These are phyloP conservation scores for Pleurotus eryngii DNA, from an alignment of 768 basidiomycete genomes.

Conservation along the genomic window DNA sequence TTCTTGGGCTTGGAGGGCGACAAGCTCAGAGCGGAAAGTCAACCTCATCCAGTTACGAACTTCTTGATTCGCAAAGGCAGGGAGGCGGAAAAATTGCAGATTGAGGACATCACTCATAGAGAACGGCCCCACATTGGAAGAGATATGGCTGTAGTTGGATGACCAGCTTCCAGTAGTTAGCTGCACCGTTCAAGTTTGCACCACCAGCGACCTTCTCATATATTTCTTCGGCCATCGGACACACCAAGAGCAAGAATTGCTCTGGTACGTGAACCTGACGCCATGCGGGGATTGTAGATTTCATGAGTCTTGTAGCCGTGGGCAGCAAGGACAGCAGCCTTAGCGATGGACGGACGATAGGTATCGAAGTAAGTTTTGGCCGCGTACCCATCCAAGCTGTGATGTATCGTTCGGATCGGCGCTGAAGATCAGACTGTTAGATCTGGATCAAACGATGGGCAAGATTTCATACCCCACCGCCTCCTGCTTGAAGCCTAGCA, in stretches of 20 bases:
- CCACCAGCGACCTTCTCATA: constrained; percentile 2
- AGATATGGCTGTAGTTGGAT: constrained; percentile 17
- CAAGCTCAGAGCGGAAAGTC: constrained; percentile 17
- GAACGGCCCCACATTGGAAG: constrained; percentile 25
- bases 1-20: constrained; percentile 14
- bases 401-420: constrained; percentile 19
- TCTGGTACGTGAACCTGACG: constrained; percentile 13
- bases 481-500: constrained; percentile 21
- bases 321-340: constrained; percentile 16
- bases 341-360: constrained; percentile 21
- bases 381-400: constrained; percentile 22
- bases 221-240: constrained; percentile 14
- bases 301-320: constrained; percentile 13
- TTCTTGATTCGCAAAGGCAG: constrained; percentile 19
- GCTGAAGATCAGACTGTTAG: constrained; percentile 10
- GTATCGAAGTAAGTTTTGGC: constrained; percentile 17
- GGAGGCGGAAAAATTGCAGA: constrained; percentile 25
- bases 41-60: constrained; percentile 24
- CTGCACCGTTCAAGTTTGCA: constrained; percentile 13
- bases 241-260: constrained; percentile 9
- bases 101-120: constrained; percentile 18
- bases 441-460: background rate
- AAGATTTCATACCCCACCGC: constrained; percentile 16
- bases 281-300: constrained; percentile 13
- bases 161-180: constrained; percentile 20